These are phyloP conservation scores for Phyllostachys edulis DNA, from an alignment of 176 grass and related monocot genomes.

Conservation along the genomic window DNA sequence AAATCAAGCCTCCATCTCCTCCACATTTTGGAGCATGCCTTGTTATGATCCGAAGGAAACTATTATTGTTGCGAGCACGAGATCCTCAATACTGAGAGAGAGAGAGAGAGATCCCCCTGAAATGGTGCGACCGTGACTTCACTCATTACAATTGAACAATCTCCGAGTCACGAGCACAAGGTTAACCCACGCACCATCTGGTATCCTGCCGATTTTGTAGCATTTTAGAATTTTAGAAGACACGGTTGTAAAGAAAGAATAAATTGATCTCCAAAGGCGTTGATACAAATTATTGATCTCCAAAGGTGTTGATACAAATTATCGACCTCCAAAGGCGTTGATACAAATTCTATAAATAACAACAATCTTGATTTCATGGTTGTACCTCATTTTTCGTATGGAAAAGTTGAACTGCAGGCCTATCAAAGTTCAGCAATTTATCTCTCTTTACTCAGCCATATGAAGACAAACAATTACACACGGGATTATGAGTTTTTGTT, in stretches of 20 bases:
- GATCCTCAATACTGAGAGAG: neutral
- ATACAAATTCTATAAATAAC: neutral
- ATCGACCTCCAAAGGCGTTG: neutral
- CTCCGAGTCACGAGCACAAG: neutral
- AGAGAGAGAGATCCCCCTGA: neutral
- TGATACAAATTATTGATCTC: neutral
- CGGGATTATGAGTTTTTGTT: neutral
- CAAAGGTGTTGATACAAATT: neutral
- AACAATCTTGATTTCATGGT: neutral
- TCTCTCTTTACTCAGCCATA: neutral
- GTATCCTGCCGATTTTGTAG: neutral
- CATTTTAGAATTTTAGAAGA: neutral
- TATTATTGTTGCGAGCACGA: neutral
- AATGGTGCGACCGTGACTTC: neutral
- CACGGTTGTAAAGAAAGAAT: conserved; percentile 6
- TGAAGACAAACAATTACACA: neutral
- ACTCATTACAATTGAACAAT: neutral
- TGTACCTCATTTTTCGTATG: conserved; percentile 3
- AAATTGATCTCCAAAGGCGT: neutral
- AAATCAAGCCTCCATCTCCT: neutral
- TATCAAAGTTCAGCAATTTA: conserved; percentile 10
- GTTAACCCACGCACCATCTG: neutral
- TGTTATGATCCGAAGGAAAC: neutral
- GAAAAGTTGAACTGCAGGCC: neutral
- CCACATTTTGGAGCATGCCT: neutral